These are phyloP conservation scores for Umbelopsis vinacea DNA, from an alignment of 192 early-diverging fungal species.

Conservation along the genomic window DNA sequence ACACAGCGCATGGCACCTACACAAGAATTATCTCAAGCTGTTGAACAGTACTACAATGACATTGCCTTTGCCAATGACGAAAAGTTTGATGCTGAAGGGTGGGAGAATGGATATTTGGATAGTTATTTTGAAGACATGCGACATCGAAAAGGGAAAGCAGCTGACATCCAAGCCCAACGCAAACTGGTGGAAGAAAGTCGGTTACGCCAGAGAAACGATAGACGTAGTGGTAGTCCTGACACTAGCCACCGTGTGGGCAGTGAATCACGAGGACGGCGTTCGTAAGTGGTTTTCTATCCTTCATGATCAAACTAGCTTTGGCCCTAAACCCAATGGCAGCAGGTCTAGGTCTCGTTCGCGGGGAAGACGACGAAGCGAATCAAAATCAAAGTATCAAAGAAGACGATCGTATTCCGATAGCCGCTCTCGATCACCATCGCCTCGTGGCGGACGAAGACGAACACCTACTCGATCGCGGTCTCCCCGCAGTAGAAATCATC, in stretches of 20 bases:
- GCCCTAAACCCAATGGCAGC: background rate
- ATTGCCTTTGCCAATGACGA: slow-evolving; percentile 14
- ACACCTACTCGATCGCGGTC: background rate
- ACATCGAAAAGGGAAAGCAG: background rate
- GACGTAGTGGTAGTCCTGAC: slow-evolving; percentile 11
- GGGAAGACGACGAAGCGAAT: background rate
- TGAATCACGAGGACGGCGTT: background rate
- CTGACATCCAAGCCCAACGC: background rate
- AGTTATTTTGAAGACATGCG: background rate
- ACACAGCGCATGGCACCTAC: background rate
- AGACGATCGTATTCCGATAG: background rate
- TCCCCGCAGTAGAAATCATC: background rate
- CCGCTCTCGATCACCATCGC: background rate
- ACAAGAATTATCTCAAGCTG: slow-evolving; percentile 3
- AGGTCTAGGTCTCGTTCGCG: background rate
- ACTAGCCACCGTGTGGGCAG: background rate
- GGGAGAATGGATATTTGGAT: slow-evolving; percentile 33
- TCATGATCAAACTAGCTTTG: too few species aligned
- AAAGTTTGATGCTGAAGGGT: slow-evolving; percentile 24
- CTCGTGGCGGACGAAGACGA: background rate
- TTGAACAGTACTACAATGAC: slow-evolving; percentile 27
- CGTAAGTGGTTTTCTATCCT: background rate
- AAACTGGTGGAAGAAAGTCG: slow-evolving; percentile 5
- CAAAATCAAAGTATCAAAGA: background rate
- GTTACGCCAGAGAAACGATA: background rate